Evolutionary conservation across 2,329 filamentous ascomycete species (phyloP), one percentile per base, ranked within the genome.

Genomic region (Onygena corvina): DNA sequence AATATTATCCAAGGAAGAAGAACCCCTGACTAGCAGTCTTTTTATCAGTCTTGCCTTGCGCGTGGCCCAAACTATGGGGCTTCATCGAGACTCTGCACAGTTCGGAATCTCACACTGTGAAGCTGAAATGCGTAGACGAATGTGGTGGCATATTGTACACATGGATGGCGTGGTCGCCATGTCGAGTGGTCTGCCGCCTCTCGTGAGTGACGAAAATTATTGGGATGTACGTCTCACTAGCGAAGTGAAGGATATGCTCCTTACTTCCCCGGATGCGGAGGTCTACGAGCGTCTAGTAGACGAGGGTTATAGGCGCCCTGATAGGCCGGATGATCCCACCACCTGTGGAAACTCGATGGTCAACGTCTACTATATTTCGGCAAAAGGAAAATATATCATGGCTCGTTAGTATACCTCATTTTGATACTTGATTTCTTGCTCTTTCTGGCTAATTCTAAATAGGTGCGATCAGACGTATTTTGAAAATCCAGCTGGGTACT

Each of bases 71-170:
- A 70, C 67, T 6, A 71, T 73, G 64, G 70, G 70, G 11, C 58
- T 73, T 3, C 70, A 73, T 57, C 66, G 70, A 14, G 72, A 75
- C 49, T 70, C 71, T 2, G 67, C 68, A 0, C 66, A 71, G 18
- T 73, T 73, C 52, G 67, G 68, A 4, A 67, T 74, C 44, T 59
- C 63, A 8, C 59, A 67, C 3, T 65, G 64, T 29, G 68, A 71
- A 54, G 69, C 70, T 2, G 70, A 73, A 53, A 63, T 67, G 35
- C 62, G 70, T 21, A 64, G 70, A 46, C 62, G 70, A 12, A 58
- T 73, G 46, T 73, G 70, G 70, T 72, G 69, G 68, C 70, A 72
- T 52, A 70, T 73, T 30, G 66, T 72, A 21, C 67, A 72, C 38
- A 70, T 71, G 60, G 69, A 72, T 53, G 61, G 69, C n/a, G 64